A percentile compares a stretch with the other conserved stretches of the same genome.
Evolutionary conservation across 1,284 basidiomycete genomes (phyloP).

Genomic region (Thecaphora thlaspeos): DNA sequence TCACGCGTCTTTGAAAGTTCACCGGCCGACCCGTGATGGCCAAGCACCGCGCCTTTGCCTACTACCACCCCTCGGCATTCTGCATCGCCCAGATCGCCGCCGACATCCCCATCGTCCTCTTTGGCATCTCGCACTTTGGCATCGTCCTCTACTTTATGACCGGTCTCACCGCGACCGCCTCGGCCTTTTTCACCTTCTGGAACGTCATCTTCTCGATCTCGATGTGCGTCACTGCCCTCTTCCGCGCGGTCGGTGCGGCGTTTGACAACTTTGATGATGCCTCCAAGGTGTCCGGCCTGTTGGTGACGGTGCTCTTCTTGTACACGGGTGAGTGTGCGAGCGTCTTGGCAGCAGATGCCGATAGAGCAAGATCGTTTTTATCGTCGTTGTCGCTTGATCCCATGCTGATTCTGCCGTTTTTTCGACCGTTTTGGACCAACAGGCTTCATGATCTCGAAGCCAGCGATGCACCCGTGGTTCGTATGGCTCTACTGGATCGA

Average conservation of each 20-base stretch:
- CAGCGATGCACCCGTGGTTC: conserved; percentile 50
- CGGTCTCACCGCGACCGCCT: conserved; percentile 27
- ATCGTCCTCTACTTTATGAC: conserved; percentile 50
- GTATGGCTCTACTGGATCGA: conserved; percentile 51
- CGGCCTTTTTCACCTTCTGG: conserved; percentile 47
- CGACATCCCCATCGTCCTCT: conserved; percentile 43
- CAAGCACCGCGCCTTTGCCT: conserved; percentile 42
- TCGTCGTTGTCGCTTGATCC: too few relatives aligned
- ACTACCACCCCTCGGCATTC: conserved; percentile 45
- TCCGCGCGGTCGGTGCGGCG: conserved; percentile 35
- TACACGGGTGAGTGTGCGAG: conserved; percentile 10
- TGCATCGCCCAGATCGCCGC: conserved; percentile 37
- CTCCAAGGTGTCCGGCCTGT: conserved; percentile 41
- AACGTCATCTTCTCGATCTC: conserved; percentile 23
- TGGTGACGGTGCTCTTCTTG: conserved; percentile 36
- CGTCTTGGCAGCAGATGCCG: too few relatives aligned
- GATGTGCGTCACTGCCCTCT: conserved; percentile 45
- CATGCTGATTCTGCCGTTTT: too few relatives aligned
- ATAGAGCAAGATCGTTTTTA: too few relatives aligned
- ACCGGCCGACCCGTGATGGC: conserved; percentile 41
- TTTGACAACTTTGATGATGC: conserved; percentile 30
- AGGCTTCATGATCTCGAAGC: conserved; percentile 47
- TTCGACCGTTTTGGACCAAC: too few relatives aligned
- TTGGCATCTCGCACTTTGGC: conserved; percentile 28
- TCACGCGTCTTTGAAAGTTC: too few relatives aligned